These are phyloP conservation scores for Zygoascus bituminiphila DNA, from an alignment of 805 yeast genomes.

Conservation along the genomic window DNA sequence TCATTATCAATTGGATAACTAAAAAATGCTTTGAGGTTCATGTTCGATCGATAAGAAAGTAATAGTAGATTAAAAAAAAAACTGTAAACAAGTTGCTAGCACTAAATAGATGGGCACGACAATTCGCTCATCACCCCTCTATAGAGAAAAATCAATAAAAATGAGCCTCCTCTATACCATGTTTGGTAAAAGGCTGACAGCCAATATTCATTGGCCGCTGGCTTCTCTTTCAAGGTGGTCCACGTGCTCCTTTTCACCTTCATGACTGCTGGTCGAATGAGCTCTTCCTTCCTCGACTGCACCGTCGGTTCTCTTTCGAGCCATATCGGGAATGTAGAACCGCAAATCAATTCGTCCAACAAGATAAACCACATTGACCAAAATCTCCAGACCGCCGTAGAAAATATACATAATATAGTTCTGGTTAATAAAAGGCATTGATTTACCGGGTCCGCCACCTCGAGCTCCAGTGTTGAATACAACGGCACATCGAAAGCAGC, in stretches of 20 bases:
- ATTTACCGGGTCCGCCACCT: slow-evolving; percentile 15
- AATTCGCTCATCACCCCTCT: too few relatives aligned
- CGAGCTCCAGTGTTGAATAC: slow-evolving; percentile 20
- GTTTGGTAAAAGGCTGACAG: too few relatives aligned
- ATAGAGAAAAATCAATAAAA: too few relatives aligned
- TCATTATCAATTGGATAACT: too few relatives aligned
- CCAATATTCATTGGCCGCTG: neutral
- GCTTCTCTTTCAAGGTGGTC: neutral
- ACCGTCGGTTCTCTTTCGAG: slow-evolving; percentile 27
- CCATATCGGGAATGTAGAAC: slow-evolving; percentile 67
- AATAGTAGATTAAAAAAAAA: too few relatives aligned
- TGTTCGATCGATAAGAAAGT: too few relatives aligned
- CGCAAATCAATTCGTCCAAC: slow-evolving; percentile 64
- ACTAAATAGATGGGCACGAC: too few relatives aligned
- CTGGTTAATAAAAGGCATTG: slow-evolving; percentile 37
- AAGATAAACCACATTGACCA: slow-evolving; percentile 49
- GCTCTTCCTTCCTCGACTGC: neutral
- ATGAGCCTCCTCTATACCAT: too few relatives aligned
- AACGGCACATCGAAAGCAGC: slow-evolving; percentile 27
- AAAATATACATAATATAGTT: slow-evolving; percentile 59
- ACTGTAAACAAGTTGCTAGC: too few relatives aligned
- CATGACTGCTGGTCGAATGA: neutral
- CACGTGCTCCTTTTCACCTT: neutral
- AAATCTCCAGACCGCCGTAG: slow-evolving; percentile 60
- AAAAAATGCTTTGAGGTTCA: too few relatives aligned